Percentiles rank a stretch among this genome's conserved stretches.
Conservation (phyloP, 768 basidiomycete species). For the Nidularia sp. region DNA sequence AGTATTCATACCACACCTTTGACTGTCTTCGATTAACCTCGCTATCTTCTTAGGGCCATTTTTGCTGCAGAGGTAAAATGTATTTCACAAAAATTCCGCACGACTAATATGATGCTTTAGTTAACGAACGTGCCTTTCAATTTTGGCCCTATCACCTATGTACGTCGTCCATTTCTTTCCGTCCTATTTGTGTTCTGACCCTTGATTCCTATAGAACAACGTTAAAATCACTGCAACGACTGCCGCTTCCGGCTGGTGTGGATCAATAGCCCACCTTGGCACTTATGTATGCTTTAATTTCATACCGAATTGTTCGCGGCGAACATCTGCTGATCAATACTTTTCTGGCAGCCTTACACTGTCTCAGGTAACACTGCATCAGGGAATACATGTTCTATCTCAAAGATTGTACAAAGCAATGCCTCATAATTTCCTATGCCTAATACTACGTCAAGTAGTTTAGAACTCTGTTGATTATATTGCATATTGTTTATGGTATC, state of each 20-base stretch:
- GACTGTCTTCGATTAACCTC: neutral
- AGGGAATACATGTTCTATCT: slow-evolving; percentile 17
- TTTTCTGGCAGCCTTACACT: slow-evolving; percentile 13
- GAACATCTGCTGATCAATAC: neutral
- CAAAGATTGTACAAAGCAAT: slow-evolving; percentile 16
- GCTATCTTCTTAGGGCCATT: slow-evolving; percentile 11
- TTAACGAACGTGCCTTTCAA: slow-evolving; percentile 18
- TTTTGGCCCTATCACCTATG: slow-evolving; percentile 19
- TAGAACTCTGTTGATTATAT: too few relatives aligned
- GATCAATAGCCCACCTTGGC: slow-evolving; percentile 16
- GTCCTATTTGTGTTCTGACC: neutral
- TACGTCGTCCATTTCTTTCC: neutral
- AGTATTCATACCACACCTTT: neutral
- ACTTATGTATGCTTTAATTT: slow-evolving; percentile 12
- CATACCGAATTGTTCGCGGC: neutral
- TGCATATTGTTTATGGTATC: too few relatives aligned
- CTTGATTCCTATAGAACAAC: slow-evolving; percentile 10
- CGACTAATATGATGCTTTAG: slow-evolving; percentile 1
- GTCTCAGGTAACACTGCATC: slow-evolving; percentile 14
- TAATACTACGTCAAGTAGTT: too few relatives aligned
- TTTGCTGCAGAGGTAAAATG: slow-evolving; percentile 17
- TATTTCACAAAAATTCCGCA: neutral
- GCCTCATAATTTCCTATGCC: slow-evolving; percentile 4
- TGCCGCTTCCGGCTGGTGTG: slow-evolving; percentile 20
- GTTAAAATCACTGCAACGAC: slow-evolving; percentile 19